phyloP scores from a whole-genome alignment of 331 rosid species.

The Pyrus hybrid region DNA sequence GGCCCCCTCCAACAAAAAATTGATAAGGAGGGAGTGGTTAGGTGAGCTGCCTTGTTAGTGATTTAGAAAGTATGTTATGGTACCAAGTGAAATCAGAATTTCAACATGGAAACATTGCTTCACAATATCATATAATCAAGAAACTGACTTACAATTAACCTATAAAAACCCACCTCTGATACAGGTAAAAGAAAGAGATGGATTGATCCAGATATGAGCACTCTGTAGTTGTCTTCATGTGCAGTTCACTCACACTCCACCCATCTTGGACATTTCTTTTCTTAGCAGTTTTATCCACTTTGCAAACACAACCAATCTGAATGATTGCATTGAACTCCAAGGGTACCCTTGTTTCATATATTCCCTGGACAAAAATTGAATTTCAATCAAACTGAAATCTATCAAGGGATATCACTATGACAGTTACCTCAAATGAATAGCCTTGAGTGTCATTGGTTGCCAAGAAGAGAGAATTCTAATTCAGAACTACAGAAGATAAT shows the following conservation, averaged over 20 bases:
- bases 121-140: background rate
- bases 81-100: background rate
- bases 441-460: background rate
- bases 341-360: constrained; percentile 85
- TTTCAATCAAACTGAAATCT: constrained; percentile 13
- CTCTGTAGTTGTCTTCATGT: constrained; percentile 89
- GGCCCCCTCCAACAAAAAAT: background rate
- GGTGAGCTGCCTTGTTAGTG: background rate
- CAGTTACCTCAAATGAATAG: background rate
- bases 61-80: background rate
- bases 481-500: background rate
- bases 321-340: constrained; percentile 56
- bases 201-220: constrained; percentile 75
- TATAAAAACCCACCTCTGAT: constrained; percentile 62
- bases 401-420: background rate
- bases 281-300: constrained; percentile 76
- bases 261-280: constrained; percentile 56
- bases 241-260: constrained; percentile 76
- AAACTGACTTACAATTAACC: background rate
- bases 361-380: constrained; percentile 55
- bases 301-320: constrained; percentile 94
- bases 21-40: background rate
- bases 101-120: background rate
- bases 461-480: background rate
- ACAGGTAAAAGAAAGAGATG: constrained; percentile 80